Evolutionary conservation across 2,329 filamentous ascomycete species (phyloP), one percentile per base, ranked within the genome.

Genomic region (Aureobasidium namibiae): DNA sequence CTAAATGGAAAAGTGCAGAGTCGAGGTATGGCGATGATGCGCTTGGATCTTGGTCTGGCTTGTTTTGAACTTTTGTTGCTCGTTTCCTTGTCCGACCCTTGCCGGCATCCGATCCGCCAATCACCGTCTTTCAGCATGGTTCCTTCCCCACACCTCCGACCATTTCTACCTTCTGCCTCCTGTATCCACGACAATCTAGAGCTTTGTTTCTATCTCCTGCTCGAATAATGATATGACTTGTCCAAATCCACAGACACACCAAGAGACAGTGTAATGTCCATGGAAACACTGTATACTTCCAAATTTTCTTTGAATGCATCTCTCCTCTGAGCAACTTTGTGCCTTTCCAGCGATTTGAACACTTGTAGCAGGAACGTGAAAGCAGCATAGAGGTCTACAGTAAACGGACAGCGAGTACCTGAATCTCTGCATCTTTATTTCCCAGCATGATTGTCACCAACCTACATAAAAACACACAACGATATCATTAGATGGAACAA

Each of bases 31-130:
- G 7, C 14, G 14, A 29, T 26, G 18, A 39, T 16, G 16, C 18
- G 11, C 33, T 5, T 23, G 16, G 31, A 50, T 46, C 26, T 38
- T 45, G 42, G 31, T 39, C 14, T 52, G 10, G 24, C 7, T 52
- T 54, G 36, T 54, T 54, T 54, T 41, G 50, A 54, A 54, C 50
- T 54, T 54, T 54, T 54, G 50, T 42, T 34, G 45, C 45, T 49
- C 4, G 11, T 42, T 42, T 41, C 24, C 50, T 21, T 42, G 36
- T 53, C 16, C 21, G 16, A 13, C 16, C 31, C 33, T 10, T 53
- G 49, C 49, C 49, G 49, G 23, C 53, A 13, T 21, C 39, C 41
- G 39, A 45, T 2, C n/a, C 41, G 41, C 53, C 53, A 56, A 56
- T 56, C 39, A 56, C 16, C 24, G n/a, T 33, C 26, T n/a, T 34